These are phyloP conservation scores for Vitis labrusca DNA, from an alignment of 164 flowering plant species.

Conservation along the genomic window DNA sequence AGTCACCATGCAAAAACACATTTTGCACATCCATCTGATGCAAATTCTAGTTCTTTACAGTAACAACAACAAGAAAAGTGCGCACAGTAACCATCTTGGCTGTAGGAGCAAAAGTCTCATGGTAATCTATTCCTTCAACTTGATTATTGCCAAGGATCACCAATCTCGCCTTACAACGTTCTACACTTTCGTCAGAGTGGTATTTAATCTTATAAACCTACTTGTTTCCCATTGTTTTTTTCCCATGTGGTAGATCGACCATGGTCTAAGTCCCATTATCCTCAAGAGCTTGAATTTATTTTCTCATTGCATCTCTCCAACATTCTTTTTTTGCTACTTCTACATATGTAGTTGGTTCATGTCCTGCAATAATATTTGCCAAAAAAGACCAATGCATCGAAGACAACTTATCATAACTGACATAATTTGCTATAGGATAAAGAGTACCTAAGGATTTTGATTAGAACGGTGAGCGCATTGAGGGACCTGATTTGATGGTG, in stretches of 20 bases:
- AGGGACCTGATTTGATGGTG: background rate
- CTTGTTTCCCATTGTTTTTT: background rate
- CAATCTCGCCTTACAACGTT: background rate
- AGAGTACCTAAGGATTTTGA: background rate
- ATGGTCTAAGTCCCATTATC: constrained; percentile 8
- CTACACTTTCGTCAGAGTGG: background rate
- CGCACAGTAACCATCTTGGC: constrained; percentile 7
- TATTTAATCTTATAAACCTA: constrained; percentile 5
- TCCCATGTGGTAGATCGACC: background rate
- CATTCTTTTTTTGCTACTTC: constrained; percentile 1
- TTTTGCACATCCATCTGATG: constrained; percentile 11
- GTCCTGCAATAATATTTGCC: background rate
- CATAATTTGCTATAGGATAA: background rate
- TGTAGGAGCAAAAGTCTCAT: background rate
- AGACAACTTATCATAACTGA: background rate
- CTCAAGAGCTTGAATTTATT: constrained; percentile 4
- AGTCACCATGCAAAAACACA: constrained; percentile 6
- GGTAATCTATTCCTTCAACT: constrained; percentile 1
- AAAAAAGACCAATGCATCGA: background rate
- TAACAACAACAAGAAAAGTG: constrained; percentile 5
- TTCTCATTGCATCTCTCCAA: constrained; percentile 8
- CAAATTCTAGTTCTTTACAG: background rate
- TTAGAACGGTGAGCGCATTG: background rate
- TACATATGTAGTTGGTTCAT: background rate
- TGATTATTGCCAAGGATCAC: background rate